A percentile compares a stretch with the other conserved stretches of the same genome.
phyloP scores from a whole-genome alignment of 2,329 filamentous ascomycete genomes.

The Botrytis porri region DNA sequence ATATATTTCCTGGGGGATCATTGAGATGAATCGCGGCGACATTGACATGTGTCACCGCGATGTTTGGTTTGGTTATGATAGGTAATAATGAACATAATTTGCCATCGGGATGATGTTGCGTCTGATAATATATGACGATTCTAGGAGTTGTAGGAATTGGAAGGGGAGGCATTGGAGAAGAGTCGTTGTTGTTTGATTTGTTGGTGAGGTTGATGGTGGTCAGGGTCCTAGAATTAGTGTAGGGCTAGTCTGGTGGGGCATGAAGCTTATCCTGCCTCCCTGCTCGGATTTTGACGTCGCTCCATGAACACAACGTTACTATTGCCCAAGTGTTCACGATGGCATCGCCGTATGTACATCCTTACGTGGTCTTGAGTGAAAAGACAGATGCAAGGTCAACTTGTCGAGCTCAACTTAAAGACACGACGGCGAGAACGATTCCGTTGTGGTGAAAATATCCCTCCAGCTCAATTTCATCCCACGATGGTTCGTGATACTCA shows the following conservation, averaged over 20 bases:
- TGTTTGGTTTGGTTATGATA: conserved; percentile 45
- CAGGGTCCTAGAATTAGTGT: conserved; percentile 6
- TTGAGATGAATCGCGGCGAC: conserved; percentile 85
- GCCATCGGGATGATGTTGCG: conserved; percentile 53
- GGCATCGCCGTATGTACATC: not conserved
- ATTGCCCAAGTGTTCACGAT: not conserved
- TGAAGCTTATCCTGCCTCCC: not conserved
- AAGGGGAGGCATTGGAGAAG: conserved; percentile 34
- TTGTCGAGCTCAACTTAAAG: not conserved
- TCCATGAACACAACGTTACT: not conserved
- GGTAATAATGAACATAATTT: conserved; percentile 60
- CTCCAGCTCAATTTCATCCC: not conserved
- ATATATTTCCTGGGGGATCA: conserved; percentile 50
- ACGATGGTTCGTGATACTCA: not conserved
- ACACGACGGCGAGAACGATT: not conserved
- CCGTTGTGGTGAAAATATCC: not conserved
- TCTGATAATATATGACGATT: conserved; percentile 62
- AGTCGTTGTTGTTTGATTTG: not conserved
- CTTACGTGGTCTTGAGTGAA: not conserved
- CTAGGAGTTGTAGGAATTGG: conserved; percentile 31
- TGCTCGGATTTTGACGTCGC: not conserved
- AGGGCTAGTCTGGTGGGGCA: not conserved
- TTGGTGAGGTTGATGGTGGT: conserved; percentile 7
- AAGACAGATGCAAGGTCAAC: no score
- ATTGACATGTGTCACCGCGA: conserved; percentile 75